Base-by-base conservation (phyloP, 192 early-diverging fungal genomes). In the Mortierella hygrophila region DNA sequence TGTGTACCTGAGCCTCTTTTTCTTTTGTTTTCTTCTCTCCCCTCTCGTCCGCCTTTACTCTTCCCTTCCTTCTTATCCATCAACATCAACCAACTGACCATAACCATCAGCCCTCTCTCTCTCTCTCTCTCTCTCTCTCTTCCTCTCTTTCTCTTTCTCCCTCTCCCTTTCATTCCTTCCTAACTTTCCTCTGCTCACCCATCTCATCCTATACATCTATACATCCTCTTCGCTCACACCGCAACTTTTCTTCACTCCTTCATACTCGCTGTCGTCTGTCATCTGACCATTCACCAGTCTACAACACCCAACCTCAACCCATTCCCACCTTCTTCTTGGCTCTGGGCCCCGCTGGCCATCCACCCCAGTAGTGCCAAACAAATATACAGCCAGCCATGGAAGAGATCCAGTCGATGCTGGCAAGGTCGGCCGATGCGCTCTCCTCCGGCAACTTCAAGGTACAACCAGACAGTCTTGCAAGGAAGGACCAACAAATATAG, bases 361-460 rank as follows among this genome's bases (percentile, higher is more conserved):
- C 21, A 68, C 42, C 54, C 44, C 42, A 72, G 63, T 60, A 26
- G 29, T 65, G 60, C 60, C 60, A 65, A 32, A 32, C 35, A 42
- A 46, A 26, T 40, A 76, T 40, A 76, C 5, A 74, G 55, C 44
- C 68, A 54, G 40, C 76, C 32, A 89, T 88, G 86, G 89, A 89
- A 21, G 82, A 89, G 76, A 89, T 82, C 83, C 85, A 88, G 71
- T 21, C 54, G 72, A 78, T 88, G 82, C 49, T 88, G 76, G 82
- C 82, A 38, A 75, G 70, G 80, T 89, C 90, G 15, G 80, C 89
- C 68, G 80, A 82, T 70, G 76, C 87, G 41, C 70, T 91, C 23
- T 81, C 89, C 37, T 47, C 80, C 32, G 89, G 89, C 70, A 88
- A 90, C 68, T 79, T 88, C 63, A 91, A 91, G 88, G 90, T 91